Base-by-base conservation (phyloP, 208 protist genomes). In the Leishmania arabica region DNA sequence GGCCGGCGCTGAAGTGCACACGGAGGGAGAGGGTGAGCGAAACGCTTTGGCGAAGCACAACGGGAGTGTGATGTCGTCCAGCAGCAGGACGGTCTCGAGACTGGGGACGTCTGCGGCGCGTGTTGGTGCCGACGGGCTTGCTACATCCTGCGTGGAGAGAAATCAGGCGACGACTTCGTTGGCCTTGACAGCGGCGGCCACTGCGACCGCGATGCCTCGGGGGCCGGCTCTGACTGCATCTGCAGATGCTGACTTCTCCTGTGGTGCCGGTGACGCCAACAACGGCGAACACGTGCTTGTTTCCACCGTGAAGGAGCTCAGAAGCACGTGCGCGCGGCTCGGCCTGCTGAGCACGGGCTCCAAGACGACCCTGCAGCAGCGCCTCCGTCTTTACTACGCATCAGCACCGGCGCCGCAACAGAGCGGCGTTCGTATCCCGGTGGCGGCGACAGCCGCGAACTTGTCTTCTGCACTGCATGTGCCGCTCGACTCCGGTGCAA, bases 301-400 rank as follows among this genome's bases (percentile, higher is more conserved):
- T 11, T 34, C 72, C 37, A 81, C 78, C 40, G 70, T 87, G 60
- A 86, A 72, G 51, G 85, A 85, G 15, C 80, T 94, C 65, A 86
- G 73, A 37, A 68, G 70, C 8, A 70, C 19, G 60, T 94, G 91
- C 62, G 65, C 68, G 37, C 80, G 80, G n/a, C 80, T 72, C 13
- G 89, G 91, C 17, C 84, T 94, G 62, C 79, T 92, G 37, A 86
- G 71, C 49, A 84, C 69, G 13, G 89, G 91, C 24, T 80, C 80
- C 0, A 92, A 92, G 70, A 58, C 77, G 1, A 82, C 86, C 34
- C 84, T 94, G 56, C 45, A 69, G n/a, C 78, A 85, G 73, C 87
- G 87, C 37, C 82, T 90, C n/a, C 37, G 19, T 24, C 62, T 80
- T 8, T 86, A 86, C 73, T 54, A 83, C 31, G 24, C 64, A 75